Conservation (phyloP, 495 filamentous ascomycete genomes). For the Baudoinia panamericana region DNA sequence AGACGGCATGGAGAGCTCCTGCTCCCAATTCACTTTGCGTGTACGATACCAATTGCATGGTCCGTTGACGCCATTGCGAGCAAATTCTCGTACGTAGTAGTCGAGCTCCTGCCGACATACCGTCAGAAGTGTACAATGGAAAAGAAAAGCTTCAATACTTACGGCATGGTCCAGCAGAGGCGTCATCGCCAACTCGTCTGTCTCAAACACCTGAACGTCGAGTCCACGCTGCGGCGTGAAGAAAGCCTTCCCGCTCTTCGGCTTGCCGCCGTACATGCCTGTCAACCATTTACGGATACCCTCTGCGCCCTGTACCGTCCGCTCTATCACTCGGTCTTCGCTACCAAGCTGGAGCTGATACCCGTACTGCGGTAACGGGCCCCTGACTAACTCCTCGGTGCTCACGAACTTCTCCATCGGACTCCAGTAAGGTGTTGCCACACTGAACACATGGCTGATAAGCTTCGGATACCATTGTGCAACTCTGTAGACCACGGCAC, state of each 20-base stretch:
- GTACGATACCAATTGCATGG: conserved; percentile 78
- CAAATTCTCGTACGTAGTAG: conserved; percentile 59
- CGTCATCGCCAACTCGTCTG: conserved; percentile 32
- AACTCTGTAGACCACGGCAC: conserved; percentile 46
- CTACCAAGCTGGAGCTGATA: conserved; percentile 69
- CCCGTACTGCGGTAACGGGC: conserved; percentile 52
- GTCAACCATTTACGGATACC: conserved; percentile 55
- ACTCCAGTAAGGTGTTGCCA: conserved; percentile 62
- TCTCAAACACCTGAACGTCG: conserved; percentile 38
- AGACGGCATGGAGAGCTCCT: conserved; percentile 38
- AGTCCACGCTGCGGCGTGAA: conserved; percentile 48
- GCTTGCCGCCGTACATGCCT: conserved; percentile 52
- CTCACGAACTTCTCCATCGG: conserved; percentile 38
- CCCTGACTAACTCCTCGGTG: conserved; percentile 41
- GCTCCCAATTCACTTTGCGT: conserved; percentile 54
- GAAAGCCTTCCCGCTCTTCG: conserved; percentile 37
- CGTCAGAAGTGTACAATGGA: neutral
- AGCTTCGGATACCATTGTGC: conserved; percentile 60
- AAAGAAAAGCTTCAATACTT: conserved; percentile 13
- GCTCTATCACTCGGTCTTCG: conserved; percentile 9
- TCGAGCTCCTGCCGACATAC: conserved; percentile 47
- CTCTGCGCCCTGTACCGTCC: conserved; percentile 44
- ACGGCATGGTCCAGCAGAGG: conserved; percentile 49
- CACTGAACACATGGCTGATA: conserved; percentile 55
- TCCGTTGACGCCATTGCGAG: conserved; percentile 58